Base-by-base conservation (phyloP, 441 rosid species). In the Codiaeum variegatum region DNA sequence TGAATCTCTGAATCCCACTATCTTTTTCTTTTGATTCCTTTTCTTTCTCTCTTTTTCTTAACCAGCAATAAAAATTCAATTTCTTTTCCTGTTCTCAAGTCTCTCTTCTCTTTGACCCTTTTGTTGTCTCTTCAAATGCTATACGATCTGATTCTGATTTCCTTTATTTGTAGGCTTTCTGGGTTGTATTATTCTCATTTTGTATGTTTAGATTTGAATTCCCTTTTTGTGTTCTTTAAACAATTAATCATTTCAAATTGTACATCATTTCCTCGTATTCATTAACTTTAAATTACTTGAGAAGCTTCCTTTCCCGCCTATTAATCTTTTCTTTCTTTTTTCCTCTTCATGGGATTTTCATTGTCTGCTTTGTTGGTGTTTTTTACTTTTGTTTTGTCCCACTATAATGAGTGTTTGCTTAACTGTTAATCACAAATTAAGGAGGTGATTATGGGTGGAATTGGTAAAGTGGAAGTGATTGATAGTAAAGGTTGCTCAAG, bases 401-500 rank as follows among this genome's bases (percentile, higher is more conserved):
- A 21, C 8, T 38, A 58, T 68, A 12, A 54, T 54, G 62, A 36
- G 62, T 34, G 9, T 52, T 51, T 13, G 31, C 47, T 63, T n/a
- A 29, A 36, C 26, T 58, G 67, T 64, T 49, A 34, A 54, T 44
- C 65, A 21, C 59, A 23, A 66, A 66, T 68, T 56, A 51, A 73
- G 72, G 59, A 59, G 31, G 49, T 67, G 73, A 36, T 69, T 47
- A 74, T 63, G 74, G 79, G 61, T 11, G 78, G 78, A 40, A 76
- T 82, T 74, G 85, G 85, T 63, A 83, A 85, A 82, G 99, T 86
- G 34, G 87, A 86, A 80, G 85, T 91, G 77, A 73, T 91, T 18
- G 79, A 81, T 47, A 83, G 87, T 85, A 93, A 85, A 69, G 98
- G 97, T 65, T 93, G 98, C 85, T 93, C 98, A 9, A 88, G 85